These are phyloP conservation scores for Crithidia fasciculata DNA, from an alignment of 208 protist species.

Conservation along the genomic window DNA sequence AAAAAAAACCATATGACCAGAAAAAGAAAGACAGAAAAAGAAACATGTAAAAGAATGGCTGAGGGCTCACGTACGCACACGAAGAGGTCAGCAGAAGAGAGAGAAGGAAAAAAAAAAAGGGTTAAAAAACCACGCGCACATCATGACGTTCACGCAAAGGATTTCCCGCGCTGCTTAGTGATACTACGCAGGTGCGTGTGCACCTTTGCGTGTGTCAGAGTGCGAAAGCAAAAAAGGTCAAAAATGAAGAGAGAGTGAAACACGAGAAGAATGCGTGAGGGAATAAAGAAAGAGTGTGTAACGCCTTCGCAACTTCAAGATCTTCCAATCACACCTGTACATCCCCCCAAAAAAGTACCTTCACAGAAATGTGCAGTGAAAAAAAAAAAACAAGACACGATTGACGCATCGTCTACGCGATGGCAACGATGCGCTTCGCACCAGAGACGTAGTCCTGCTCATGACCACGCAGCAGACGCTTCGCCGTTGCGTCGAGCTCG, in stretches of 20 bases:
- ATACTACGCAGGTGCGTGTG: no score
- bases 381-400: background rate
- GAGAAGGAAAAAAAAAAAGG: background rate
- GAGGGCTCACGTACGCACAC: background rate
- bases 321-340: no score
- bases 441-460: constrained; percentile 29
- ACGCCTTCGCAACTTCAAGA: no score
- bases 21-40: background rate
- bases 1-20: background rate
- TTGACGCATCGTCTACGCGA: background rate
- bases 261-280: background rate
- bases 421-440: constrained; percentile 10
- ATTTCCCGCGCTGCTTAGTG: no score
- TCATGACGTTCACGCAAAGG: background rate
- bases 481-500: constrained; percentile 56
- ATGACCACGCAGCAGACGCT: constrained; percentile 37
- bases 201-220: no score
- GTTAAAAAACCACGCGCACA: background rate
- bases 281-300: background rate
- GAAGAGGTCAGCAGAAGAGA: background rate
- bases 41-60: background rate
- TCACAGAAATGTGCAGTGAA: background rate
- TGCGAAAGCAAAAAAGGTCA: background rate
- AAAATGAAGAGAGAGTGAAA: background rate
- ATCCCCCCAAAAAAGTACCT: no score